Evolutionary conservation across 768 basidiomycete species (phyloP).

Genomic region (Amanita molliuscula): DNA sequence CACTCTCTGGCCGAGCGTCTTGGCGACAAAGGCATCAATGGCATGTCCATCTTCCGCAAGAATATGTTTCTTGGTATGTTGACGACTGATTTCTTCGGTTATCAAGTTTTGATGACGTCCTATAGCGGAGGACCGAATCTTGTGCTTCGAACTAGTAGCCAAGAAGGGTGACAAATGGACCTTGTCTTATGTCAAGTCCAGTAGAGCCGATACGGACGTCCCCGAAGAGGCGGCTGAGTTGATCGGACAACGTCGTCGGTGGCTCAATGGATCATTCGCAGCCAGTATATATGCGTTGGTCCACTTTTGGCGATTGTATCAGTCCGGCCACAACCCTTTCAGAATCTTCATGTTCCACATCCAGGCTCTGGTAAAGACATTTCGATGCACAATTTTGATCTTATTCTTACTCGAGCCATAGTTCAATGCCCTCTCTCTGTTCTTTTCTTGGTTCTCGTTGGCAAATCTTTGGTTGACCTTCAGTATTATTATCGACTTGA

Average conservation of each 20-base stretch:
- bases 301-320: constrained; percentile 43
- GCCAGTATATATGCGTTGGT: constrained; percentile 88
- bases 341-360: constrained; percentile 88
- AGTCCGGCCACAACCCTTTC: constrained; percentile 23
- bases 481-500: constrained; percentile 85
- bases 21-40: constrained; percentile 88
- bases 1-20: constrained; percentile 88
- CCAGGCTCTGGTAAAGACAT: constrained; percentile 66
- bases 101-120: background rate
- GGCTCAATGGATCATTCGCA: constrained; percentile 95
- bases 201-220: constrained; percentile 92
- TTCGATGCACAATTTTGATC: background rate
- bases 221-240: constrained; percentile 83
- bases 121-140: constrained; percentile 85
- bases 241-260: constrained; percentile 91
- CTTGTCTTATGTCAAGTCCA: constrained; percentile 83
- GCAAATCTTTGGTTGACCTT: constrained; percentile 93
- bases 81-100: background rate
- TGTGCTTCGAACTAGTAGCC: constrained; percentile 95
- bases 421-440: constrained; percentile 77
- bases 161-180: constrained; percentile 85
- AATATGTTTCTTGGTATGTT: constrained; percentile 51
- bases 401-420: constrained; percentile 15
- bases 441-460: constrained; percentile 90
- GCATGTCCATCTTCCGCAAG: constrained; percentile 96